Base-by-base conservation (phyloP, 2,329 filamentous ascomycete species). In the Chlorencoelia australis region DNA sequence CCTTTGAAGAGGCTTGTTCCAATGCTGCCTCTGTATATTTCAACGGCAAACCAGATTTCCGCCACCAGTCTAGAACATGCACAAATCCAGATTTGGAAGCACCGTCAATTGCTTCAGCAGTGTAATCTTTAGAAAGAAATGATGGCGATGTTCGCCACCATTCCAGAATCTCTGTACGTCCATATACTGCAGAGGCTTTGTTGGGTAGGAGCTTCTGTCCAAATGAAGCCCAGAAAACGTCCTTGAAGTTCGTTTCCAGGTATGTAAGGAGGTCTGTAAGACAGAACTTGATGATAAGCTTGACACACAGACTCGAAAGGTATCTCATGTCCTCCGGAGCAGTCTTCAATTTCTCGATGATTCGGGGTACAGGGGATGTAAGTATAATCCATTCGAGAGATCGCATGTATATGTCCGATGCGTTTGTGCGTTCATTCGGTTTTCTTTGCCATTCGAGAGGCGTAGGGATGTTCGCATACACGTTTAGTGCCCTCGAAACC, bases 41-140 rank as follows among this genome's bases (percentile, higher is more conserved):
- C 14, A 95, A 68, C 2, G 79, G 75, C 2, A 95, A 67, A 1
- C 82, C 82, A 0, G 81, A 85, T 15, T 80, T 71, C 56, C 82
- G 82, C 89, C 89, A 96, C 83, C 86, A 94, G 52, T 94, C 83
- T 1, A 96, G 69, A 0, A 94, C 79, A 45, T 84, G 75, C 10
- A 93, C 72, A 49, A 87, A 91, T 4, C 89, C 88, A 40, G 85
- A 81, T 36, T 82, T 79, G 2, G 84, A 93, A 5, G 89, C 89
- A 19, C 82, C 82, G 54, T 96, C 87, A 17, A 96, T 70, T 8
- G 87, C 84, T 57, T 94, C 86, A 10, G 46, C 44, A 1, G 48
- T 56, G 21, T 95, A 94, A 53, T 93, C 84, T 54, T 89, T 88
- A 42, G 82, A 84, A 3, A 86, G 68, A 45, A 94, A 89, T 9